Evolutionary conservation across 306 rosid genomes (phyloP), one percentile per base, ranked within the genome.

Genomic region (Cajanus cajan): DNA sequence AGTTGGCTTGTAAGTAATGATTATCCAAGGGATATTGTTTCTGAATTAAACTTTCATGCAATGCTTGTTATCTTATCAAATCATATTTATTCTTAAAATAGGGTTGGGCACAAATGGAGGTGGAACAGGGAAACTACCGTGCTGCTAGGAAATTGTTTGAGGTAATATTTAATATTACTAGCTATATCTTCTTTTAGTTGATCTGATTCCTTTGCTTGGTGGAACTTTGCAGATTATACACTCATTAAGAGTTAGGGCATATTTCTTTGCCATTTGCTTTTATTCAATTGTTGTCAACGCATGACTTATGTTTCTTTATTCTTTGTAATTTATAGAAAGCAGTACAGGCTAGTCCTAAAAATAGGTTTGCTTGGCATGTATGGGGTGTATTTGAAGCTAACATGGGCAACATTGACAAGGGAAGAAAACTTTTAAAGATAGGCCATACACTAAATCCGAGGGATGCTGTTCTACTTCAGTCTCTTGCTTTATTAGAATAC

Each of bases 71-170:
- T 48, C 58, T 83, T 68, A 43, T 64, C 36, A 57, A 74, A 24
- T 41, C 50, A 13, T 33, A 33, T n/a, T 72, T 24, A 16, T n/a
- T 77, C 57, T 61, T 76, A 57, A 73, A 50, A 25, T 71, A 95
- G 98, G 95, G 97, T 13, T 95, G 98, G 98, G 98, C 97, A 12
- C 98, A 92, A 73, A 71, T 92, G 95, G 98, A 95, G 84, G 87
- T 87, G 85, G 97, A 88, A 69, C 97, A 88, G 73, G 92, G 88
- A 85, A 95, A 90, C 72, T 82, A 87, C 36, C 85, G 62, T 18
- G 80, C 85, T 65, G 97, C 98, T 37, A 87, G 96, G 85, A 73
- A 62, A 83, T 87, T 92, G 65, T 95, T 95, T 85, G 97, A 95
- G 98, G 98, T 92, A 80, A 81, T 76, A 67, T 41, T 61, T 52